phyloP scores from a whole-genome alignment of 1,284 basidiomycete species.

The Puccinia horiana region DNA sequence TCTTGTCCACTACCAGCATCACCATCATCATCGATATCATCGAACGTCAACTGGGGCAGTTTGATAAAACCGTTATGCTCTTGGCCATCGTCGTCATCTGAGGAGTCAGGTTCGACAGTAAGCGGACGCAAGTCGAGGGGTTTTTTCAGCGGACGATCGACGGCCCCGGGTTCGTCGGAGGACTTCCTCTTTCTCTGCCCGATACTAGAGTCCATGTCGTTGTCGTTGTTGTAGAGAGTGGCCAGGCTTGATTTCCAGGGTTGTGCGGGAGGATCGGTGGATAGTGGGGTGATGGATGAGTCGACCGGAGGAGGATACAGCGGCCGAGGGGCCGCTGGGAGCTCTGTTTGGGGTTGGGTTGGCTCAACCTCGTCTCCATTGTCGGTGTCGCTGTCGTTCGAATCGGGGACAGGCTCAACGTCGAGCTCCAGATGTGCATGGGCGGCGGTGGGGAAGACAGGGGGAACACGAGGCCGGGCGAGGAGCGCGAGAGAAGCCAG shows the following conservation, averaged over 20 bases:
- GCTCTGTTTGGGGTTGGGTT: not conserved
- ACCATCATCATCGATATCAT: not conserved
- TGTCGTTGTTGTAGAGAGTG: not conserved
- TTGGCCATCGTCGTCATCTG: not conserved
- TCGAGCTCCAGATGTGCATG: slow-evolving; percentile 15
- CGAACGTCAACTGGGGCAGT: not conserved
- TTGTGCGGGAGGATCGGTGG: no score
- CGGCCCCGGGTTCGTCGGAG: not conserved
- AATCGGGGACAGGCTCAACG: not conserved
- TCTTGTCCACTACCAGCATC: no score
- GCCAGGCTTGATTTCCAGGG: not conserved
- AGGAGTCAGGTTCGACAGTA: not conserved
- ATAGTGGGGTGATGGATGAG: no score
- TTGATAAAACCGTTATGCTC: not conserved
- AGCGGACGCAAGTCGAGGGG: not conserved
- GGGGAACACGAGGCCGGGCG: slow-evolving; percentile 18
- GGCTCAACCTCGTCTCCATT: not conserved
- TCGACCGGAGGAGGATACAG: not conserved
- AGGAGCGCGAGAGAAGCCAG: not conserved
- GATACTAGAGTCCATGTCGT: not conserved
- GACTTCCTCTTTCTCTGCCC: not conserved
- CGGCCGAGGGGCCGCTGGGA: no score
- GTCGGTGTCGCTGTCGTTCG: not conserved
- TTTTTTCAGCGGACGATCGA: not conserved
- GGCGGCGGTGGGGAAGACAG: slow-evolving; percentile 6